phyloP scores from a whole-genome alignment of 257 asterid genomes.

The Cinchona pubescens region DNA sequence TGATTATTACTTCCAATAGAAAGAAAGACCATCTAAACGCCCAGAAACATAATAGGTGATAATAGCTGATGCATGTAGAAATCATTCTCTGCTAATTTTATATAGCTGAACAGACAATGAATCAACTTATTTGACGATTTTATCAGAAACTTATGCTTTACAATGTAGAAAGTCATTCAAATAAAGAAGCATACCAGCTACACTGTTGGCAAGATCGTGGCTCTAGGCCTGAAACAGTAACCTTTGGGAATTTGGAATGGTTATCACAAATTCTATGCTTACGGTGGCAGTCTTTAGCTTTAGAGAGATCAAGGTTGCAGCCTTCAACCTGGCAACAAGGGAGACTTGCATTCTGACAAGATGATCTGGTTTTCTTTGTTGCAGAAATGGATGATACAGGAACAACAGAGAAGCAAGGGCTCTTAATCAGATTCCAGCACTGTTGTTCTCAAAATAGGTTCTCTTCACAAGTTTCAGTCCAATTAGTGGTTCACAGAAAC shows the following conservation, averaged over 20 bases:
- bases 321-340: slow-evolving; percentile 81
- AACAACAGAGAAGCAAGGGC: slow-evolving; percentile 33
- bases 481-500: slow-evolving; percentile 55
- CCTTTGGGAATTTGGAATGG: slow-evolving; percentile 80
- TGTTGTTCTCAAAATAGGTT: slow-evolving; percentile 62
- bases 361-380: slow-evolving; percentile 49
- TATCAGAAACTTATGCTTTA: neutral
- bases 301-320: slow-evolving; percentile 69
- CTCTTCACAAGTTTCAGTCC: slow-evolving; percentile 85
- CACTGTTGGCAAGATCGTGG: slow-evolving; percentile 97
- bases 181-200: slow-evolving; percentile 58
- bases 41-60: neutral
- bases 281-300: slow-evolving; percentile 79
- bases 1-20: neutral
- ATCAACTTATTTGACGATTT: neutral
- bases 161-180: neutral
- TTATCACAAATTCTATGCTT: slow-evolving; percentile 81
- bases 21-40: neutral
- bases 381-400: slow-evolving; percentile 44
- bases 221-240: slow-evolving; percentile 59
- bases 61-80: neutral
- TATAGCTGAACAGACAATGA: neutral
- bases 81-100: neutral
- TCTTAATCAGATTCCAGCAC: slow-evolving; percentile 44
- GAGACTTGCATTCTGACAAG: slow-evolving; percentile 33